Evolutionary conservation across 805 yeast species (phyloP).

Genomic region (Hanseniaspora lachancei): DNA sequence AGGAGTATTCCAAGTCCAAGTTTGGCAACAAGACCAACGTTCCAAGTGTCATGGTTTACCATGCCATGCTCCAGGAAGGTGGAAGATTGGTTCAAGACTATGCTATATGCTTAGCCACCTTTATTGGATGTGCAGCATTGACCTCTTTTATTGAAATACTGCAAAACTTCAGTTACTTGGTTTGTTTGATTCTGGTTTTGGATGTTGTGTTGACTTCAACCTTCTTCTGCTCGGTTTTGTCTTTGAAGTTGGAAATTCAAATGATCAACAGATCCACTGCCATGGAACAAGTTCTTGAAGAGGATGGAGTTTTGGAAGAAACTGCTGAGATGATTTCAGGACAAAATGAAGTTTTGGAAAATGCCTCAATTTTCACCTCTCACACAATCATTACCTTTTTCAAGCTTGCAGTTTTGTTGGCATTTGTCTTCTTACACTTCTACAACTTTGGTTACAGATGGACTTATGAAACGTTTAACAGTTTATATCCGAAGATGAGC

Average conservation of each 20-base stretch:
- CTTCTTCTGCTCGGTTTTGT: conserved; percentile 68
- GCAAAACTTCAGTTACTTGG: conserved; percentile 64
- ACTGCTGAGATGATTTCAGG: conserved; percentile 58
- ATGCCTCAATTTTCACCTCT: conserved; percentile 23
- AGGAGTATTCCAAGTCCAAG: conserved; percentile 26
- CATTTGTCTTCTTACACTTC: conserved; percentile 50
- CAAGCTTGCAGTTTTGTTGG: conserved; percentile 46
- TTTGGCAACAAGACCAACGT: conserved; percentile 22
- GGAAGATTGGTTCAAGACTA: conserved; percentile 51
- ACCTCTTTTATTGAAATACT: conserved; percentile 60
- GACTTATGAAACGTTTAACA: conserved; percentile 39
- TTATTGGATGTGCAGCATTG: conserved; percentile 50
- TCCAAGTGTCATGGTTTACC: conserved; percentile 24
- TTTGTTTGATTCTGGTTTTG: conserved; percentile 53
- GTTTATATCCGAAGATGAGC: conserved; percentile 14
- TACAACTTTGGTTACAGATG: conserved; percentile 61
- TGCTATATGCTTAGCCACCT: conserved; percentile 54
- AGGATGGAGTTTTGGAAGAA: conserved; percentile 69
- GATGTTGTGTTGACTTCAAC: conserved; percentile 67
- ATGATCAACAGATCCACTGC: conserved; percentile 70
- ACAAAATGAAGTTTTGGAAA: conserved; percentile 19
- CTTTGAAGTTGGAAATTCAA: conserved; percentile 78
- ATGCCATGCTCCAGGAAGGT: conserved; percentile 29
- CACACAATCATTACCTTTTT: conserved; percentile 38
- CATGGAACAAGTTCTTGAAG: conserved; percentile 70